Evolutionary conservation across 345 rosid species (phyloP).

Genomic region (Dipteronia sinensis): DNA sequence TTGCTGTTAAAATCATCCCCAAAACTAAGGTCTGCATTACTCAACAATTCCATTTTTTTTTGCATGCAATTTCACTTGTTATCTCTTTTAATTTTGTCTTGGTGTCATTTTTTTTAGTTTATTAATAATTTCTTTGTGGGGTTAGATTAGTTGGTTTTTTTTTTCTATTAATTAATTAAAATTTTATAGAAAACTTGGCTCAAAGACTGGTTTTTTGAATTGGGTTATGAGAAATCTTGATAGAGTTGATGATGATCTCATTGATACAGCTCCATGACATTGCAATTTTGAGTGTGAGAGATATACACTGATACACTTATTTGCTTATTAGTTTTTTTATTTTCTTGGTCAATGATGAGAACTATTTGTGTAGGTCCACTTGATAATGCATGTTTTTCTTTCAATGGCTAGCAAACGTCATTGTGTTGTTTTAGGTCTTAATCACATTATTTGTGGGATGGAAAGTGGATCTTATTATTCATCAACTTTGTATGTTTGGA

Average conservation of each 20-base stretch:
- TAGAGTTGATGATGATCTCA: neutral
- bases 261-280: neutral
- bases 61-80: neutral
- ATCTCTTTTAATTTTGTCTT: neutral
- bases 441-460: conserved; percentile 11
- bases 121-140: neutral
- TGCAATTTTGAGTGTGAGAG: neutral
- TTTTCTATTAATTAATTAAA: neutral
- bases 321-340: neutral
- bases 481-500: conserved; percentile 23
- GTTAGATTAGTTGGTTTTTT: neutral
- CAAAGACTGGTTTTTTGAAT: conserved; percentile 9
- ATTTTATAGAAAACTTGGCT: neutral
- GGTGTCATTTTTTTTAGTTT: neutral
- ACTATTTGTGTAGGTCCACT: conserved; percentile 22
- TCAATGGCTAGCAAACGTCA: neutral
- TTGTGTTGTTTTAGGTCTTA: conserved; percentile 18
- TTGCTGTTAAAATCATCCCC: conserved; percentile 94
- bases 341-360: conserved; percentile 31
- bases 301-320: too few relatives aligned
- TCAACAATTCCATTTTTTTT: too few relatives aligned
- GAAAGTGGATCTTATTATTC: conserved; percentile 21
- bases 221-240: neutral
- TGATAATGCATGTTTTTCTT: conserved; percentile 10
- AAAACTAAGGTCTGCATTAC: conserved; percentile 69